A percentile compares a stretch with the other conserved stretches of the same genome.
phyloP scores from a whole-genome alignment of 192 early-diverging fungal species.

The Coemansia sp. region DNA sequence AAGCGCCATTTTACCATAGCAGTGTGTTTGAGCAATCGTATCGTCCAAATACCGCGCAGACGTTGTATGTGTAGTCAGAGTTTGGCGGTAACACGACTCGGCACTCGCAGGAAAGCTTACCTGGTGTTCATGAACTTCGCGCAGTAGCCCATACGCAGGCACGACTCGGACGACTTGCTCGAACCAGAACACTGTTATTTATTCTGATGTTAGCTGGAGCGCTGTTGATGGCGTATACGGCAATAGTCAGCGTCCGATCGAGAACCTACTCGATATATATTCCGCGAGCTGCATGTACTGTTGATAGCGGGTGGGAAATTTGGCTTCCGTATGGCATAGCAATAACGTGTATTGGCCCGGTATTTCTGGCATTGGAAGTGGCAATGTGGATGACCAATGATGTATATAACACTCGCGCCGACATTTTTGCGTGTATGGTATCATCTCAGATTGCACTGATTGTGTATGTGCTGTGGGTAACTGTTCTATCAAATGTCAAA shows the following conservation, averaged over 20 bases:
- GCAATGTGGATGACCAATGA: slow-evolving; percentile 24
- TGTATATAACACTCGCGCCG: slow-evolving; percentile 19
- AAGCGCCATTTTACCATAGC: slow-evolving; percentile 4
- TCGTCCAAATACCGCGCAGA: slow-evolving; percentile 16
- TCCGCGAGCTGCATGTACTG: slow-evolving; percentile 15
- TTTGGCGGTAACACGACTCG: slow-evolving; percentile 9
- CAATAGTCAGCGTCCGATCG: slow-evolving; percentile 11
- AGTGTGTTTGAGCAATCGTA: not conserved
- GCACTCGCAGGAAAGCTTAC: not conserved
- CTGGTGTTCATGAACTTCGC: not conserved
- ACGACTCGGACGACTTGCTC: not conserved
- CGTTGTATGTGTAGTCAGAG: slow-evolving; percentile 26
- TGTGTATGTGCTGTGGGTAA: slow-evolving; percentile 32
- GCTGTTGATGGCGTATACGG: slow-evolving; percentile 12
- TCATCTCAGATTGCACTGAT: slow-evolving; percentile 20
- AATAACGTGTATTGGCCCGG: slow-evolving; percentile 9
- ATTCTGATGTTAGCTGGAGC: slow-evolving; percentile 7
- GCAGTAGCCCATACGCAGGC: not conserved
- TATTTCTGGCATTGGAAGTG: slow-evolving; percentile 22
- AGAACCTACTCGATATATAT: not conserved
- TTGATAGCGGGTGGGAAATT: slow-evolving; percentile 24
- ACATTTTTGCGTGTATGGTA: slow-evolving; percentile 25
- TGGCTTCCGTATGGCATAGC: slow-evolving; percentile 40
- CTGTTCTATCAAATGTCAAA: slow-evolving; percentile 13
- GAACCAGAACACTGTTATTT: slow-evolving; percentile 10